Conservation (phyloP, 2,329 filamentous ascomycete species). For the Colletotrichum sp. region DNA sequence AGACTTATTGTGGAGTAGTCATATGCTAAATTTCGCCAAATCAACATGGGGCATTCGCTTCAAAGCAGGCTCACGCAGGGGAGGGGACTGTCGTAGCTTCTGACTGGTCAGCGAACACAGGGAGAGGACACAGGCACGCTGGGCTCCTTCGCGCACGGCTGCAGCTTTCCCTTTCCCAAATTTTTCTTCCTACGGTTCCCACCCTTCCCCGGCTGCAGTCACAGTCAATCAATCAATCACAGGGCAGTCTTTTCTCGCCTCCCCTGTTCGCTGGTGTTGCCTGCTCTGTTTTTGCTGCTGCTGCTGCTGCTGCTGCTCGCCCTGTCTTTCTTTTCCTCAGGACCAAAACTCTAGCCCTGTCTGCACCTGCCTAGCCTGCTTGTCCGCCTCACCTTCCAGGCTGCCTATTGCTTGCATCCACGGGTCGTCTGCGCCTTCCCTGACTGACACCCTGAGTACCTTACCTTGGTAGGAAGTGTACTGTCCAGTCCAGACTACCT, state of each 20-base stretch:
- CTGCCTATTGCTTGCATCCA: neutral
- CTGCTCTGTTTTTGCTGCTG: neutral
- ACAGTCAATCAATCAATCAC: neutral
- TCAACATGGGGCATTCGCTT: neutral
- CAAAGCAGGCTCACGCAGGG: neutral
- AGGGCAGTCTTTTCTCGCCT: neutral
- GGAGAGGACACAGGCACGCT: neutral
- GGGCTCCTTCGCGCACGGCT: neutral
- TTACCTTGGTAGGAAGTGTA: neutral
- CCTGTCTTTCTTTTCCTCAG: neutral
- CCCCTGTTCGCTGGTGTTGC: neutral
- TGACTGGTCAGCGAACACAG: neutral
- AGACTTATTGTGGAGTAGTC: neutral
- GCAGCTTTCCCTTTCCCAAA: neutral
- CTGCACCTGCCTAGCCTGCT: neutral
- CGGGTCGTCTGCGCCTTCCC: neutral
- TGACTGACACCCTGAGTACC: neutral
- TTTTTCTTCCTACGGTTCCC: neutral
- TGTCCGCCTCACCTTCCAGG: neutral
- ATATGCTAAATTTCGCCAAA: neutral
- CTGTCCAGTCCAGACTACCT: neutral
- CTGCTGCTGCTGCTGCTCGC: neutral
- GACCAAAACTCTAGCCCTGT: neutral
- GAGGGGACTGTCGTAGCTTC: neutral
- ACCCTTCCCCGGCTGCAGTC: neutral